Percentiles rank a stretch among this genome's conserved stretches.
Conservation (phyloP, 352 stramenopile genomes). For the Phytophthora colocasiae region DNA sequence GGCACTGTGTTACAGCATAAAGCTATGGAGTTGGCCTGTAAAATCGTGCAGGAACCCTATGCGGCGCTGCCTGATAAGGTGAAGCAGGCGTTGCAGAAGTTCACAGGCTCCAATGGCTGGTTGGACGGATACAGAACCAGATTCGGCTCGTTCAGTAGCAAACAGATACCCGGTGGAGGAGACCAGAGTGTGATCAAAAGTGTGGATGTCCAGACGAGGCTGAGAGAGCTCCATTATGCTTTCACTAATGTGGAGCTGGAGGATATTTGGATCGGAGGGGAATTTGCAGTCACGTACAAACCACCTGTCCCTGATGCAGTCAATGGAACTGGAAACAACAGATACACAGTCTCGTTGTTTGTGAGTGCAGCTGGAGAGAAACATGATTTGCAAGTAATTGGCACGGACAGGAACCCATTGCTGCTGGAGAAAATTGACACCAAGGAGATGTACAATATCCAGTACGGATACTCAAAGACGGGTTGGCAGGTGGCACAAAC, state of each 20-base stretch:
- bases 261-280: constrained; percentile 82
- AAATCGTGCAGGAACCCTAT: constrained; percentile 76
- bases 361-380: constrained; percentile 79
- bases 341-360: constrained; percentile 82
- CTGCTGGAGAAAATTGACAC: constrained; percentile 70
- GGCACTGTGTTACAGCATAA: constrained; percentile 85
- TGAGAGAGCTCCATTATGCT: constrained; percentile 82
- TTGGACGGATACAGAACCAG: constrained; percentile 85
- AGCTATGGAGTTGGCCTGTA: constrained; percentile 83
- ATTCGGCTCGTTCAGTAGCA: constrained; percentile 86
- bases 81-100: constrained; percentile 73
- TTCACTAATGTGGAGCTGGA: constrained; percentile 65
- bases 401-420: constrained; percentile 63
- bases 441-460: constrained; percentile 70
- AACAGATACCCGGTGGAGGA: constrained; percentile 48
- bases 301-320: constrained; percentile 24
- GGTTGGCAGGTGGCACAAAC: constrained; percentile 84
- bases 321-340: constrained; percentile 17
- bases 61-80: constrained; percentile 78
- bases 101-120: constrained; percentile 87
- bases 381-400: constrained; percentile 87
- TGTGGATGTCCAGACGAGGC: constrained; percentile 85
- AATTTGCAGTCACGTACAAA: constrained; percentile 81
- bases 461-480: constrained; percentile 85
- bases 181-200: constrained; percentile 81